These are phyloP conservation scores for Phialophora chinensis DNA, from an alignment of 2,329 filamentous ascomycete species.

Conservation along the genomic window DNA sequence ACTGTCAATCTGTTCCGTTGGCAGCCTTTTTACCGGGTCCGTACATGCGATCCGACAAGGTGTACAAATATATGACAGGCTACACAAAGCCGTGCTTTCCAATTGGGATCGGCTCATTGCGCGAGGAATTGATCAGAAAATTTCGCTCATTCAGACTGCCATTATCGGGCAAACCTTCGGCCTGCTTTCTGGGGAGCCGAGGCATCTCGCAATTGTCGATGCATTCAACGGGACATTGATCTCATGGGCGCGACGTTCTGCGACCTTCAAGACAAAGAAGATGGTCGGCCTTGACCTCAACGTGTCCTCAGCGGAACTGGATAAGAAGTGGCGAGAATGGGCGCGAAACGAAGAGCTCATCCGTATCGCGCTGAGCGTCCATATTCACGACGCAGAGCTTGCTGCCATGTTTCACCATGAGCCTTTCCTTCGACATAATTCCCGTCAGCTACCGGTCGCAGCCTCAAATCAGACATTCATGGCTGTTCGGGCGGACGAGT, in stretches of 20 bases:
- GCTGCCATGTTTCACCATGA: constrained; percentile 36
- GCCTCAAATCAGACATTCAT: constrained; percentile 33
- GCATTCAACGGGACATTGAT: constrained; percentile 43
- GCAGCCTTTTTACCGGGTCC: constrained; percentile 47
- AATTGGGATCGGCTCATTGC: constrained; percentile 42
- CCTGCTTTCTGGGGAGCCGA: constrained; percentile 42
- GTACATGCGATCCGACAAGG: constrained; percentile 42
- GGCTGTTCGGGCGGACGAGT: constrained; percentile 32
- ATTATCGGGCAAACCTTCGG: constrained; percentile 44
- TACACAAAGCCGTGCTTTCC: constrained; percentile 44
- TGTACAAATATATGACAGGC: constrained; percentile 42
- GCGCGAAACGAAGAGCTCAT: constrained; percentile 41
- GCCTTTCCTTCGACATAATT: constrained; percentile 34
- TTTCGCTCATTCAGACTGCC: constrained; percentile 42
- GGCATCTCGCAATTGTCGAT: constrained; percentile 42
- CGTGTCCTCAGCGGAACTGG: constrained; percentile 26
- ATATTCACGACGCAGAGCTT: constrained; percentile 40
- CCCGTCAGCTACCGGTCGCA: constrained; percentile 31
- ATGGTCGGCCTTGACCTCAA: constrained; percentile 29
- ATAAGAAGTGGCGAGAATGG: constrained; percentile 40
- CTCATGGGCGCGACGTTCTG: constrained; percentile 41
- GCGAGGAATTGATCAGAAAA: constrained; percentile 34
- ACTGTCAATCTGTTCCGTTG: constrained; percentile 48
- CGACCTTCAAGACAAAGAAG: constrained; percentile 38
- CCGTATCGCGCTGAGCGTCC: constrained; percentile 41